A percentile compares a stretch with the other conserved stretches of the same genome.
Conservation (phyloP, 768 basidiomycete genomes). For the Russula vinacea region DNA sequence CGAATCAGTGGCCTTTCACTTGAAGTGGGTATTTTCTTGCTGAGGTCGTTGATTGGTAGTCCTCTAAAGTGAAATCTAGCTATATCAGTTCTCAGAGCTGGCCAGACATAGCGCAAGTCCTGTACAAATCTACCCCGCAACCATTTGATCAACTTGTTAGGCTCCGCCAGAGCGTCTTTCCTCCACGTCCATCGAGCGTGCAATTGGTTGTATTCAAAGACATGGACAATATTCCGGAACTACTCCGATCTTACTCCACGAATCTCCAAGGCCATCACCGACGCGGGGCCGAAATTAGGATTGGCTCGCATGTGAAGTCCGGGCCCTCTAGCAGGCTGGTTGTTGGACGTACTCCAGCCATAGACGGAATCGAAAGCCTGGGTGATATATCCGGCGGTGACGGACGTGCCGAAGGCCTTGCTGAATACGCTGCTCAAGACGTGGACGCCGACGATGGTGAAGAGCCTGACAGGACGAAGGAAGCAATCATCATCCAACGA, state of each 20-base stretch:
- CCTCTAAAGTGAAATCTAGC: neutral
- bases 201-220: constrained; percentile 1
- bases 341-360: neutral
- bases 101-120: neutral
- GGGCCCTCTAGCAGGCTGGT: neutral
- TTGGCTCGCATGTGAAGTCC: neutral
- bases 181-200: neutral
- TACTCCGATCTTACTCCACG: neutral
- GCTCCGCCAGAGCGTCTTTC: neutral
- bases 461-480: constrained; percentile 12
- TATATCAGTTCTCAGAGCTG: constrained; percentile 1
- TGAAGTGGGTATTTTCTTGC: neutral
- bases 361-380: neutral
- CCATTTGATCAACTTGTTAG: constrained; percentile 18
- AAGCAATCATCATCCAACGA: constrained; percentile 9
- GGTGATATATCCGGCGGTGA: neutral
- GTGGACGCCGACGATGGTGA: neutral
- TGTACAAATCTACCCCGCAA: constrained; percentile 10
- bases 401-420: neutral
- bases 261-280: neutral
- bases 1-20: constrained; percentile 9
- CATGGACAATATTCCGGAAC: neutral
- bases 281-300: neutral
- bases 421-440: constrained; percentile 14
- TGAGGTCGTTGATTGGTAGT: no score